These are phyloP conservation scores for Mycena floridula DNA, from an alignment of 768 basidiomycete genomes.

Conservation along the genomic window DNA sequence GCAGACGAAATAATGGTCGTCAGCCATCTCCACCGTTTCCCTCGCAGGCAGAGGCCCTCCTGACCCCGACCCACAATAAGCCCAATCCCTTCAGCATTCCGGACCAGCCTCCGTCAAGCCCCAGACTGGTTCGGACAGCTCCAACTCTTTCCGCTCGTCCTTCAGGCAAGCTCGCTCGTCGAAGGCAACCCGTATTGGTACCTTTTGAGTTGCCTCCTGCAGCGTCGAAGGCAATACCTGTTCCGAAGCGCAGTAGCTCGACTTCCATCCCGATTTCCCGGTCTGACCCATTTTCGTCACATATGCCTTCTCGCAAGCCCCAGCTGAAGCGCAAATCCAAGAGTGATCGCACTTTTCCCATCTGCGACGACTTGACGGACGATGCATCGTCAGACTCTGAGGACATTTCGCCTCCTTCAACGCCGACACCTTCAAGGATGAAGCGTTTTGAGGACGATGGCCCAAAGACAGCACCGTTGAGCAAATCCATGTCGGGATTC, in stretches of 20 bases:
- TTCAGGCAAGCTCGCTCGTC: slow-evolving; percentile 52
- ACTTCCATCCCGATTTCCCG: slow-evolving; percentile 31
- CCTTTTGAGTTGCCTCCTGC: slow-evolving; percentile 16
- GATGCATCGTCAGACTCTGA: slow-evolving; percentile 27
- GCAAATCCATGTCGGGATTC: slow-evolving; percentile 25
- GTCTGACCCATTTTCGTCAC: slow-evolving; percentile 45
- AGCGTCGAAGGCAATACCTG: slow-evolving; percentile 41
- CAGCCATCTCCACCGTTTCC: slow-evolving; percentile 55
- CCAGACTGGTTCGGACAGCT: slow-evolving; percentile 17
- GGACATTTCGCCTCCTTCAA: slow-evolving; percentile 40
- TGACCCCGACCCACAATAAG: slow-evolving; percentile 43
- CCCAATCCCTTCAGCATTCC: slow-evolving; percentile 39
- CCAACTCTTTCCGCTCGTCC: slow-evolving; percentile 43
- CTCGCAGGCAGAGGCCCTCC: slow-evolving; percentile 64
- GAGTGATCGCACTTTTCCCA: slow-evolving; percentile 45
- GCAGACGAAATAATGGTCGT: slow-evolving; percentile 47
- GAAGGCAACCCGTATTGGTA: slow-evolving; percentile 35
- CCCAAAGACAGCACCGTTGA: slow-evolving; percentile 48
- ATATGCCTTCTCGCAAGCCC: slow-evolving; percentile 21
- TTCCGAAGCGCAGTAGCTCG: slow-evolving; percentile 29
- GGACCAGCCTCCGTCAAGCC: slow-evolving; percentile 17
- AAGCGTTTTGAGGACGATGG: slow-evolving; percentile 26
- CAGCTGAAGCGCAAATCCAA: slow-evolving; percentile 24
- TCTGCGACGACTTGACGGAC: slow-evolving; percentile 70
- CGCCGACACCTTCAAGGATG: slow-evolving; percentile 39